These are phyloP conservation scores for Fusarium redolens DNA, from an alignment of 2,329 filamentous ascomycete genomes.

Conservation along the genomic window DNA sequence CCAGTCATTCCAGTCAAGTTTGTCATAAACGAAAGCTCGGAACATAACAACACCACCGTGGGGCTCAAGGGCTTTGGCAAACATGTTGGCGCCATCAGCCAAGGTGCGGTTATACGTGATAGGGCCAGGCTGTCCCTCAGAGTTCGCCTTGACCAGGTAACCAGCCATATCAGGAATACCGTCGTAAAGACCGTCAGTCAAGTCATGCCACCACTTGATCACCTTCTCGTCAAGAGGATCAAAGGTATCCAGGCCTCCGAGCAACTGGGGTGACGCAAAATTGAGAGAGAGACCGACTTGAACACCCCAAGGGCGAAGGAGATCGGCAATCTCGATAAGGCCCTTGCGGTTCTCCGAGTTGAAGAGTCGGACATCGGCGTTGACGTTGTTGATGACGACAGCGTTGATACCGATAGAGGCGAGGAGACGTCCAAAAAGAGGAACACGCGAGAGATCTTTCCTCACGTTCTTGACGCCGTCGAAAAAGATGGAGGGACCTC, in stretches of 20 bases:
- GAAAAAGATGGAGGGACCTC: constrained; percentile 76
- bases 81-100: constrained; percentile 59
- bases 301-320: constrained; percentile 74
- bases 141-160: constrained; percentile 78
- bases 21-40: constrained; percentile 77
- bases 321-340: constrained; percentile 70
- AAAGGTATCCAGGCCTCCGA: constrained; percentile 69
- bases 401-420: constrained; percentile 75
- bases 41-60: constrained; percentile 75
- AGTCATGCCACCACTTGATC: constrained; percentile 70
- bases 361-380: constrained; percentile 71
- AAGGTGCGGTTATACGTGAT: constrained; percentile 77
- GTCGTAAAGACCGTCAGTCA: constrained; percentile 69
- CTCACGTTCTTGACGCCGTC: constrained; percentile 60
- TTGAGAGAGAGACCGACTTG: constrained; percentile 74
- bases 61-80: constrained; percentile 67
- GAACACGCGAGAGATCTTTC: constrained; percentile 69
- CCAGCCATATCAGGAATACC: constrained; percentile 75
- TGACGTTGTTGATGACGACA: constrained; percentile 78
- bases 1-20: constrained; percentile 62
- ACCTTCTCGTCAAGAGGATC: constrained; percentile 72
- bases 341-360: constrained; percentile 68
- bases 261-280: constrained; percentile 71
- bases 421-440: constrained; percentile 73
- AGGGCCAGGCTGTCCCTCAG: constrained; percentile 77